Base-by-base conservation (phyloP, 129 eudicot genomes). In the Artemisia argyi region DNA sequence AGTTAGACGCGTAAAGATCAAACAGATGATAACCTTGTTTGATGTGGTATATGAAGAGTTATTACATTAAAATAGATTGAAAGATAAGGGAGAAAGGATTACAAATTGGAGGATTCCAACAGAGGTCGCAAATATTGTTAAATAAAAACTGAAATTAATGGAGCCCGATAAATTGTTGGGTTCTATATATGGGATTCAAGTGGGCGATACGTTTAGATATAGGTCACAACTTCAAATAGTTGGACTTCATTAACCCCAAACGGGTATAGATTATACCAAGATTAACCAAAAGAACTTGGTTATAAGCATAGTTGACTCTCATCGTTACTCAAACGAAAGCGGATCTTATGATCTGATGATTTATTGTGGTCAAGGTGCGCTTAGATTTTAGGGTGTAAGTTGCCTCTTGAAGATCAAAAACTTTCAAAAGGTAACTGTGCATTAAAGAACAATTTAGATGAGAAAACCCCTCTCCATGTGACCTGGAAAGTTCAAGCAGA, bases 311-410 rank as follows among this genome's bases (percentile, higher is more conserved):
- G 94, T 87, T 9, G 77, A 81, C 19, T 73, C 90, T 0, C 87
- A 82, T 3, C 82, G 89, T 11, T 83, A 90, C 74, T 77, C 61
- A 1, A 78, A 85, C 20, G 65, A 58, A 44, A 69, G 69, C 5
- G 66, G 30, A 47, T 64, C 67, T 9, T 12, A 66, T 20, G 85
- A 83, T 46, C 70, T 52, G 17, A 17, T 90, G 10, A 30, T 64
- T 5, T 90, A 80, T 76, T 66, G 54, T 10, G 94, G 94, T 19
- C 85, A 90, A 54, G 94, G 96, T 10, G 93, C 93, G 61, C 48
- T 1, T 52, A 8, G 12, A 0, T 51, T 4, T 15, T 39, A 3
- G 71, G 59, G 19, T 0, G 2, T 24, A 70, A n/a, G 24, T 16
- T 35, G 44, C 15, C 32, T 18, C 70, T 24, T 0, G 81, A 85